phyloP scores from a whole-genome alignment of 208 protist species.

The Acanthamoeba lugdunensis region DNA sequence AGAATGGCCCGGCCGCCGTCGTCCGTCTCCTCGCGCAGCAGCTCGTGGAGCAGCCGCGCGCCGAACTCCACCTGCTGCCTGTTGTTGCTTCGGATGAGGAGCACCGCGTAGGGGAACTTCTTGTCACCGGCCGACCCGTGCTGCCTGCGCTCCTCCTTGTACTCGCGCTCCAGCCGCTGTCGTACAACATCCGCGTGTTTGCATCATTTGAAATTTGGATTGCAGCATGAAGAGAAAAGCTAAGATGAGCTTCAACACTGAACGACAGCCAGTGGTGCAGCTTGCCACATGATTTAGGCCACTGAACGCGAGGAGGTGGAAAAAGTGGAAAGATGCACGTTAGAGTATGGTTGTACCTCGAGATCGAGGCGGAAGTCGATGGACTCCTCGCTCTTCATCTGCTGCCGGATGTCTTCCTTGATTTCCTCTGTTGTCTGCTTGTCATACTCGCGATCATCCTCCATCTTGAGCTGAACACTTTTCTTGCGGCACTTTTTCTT shows the following conservation, averaged over 20 bases:
- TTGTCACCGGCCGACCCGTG: background rate
- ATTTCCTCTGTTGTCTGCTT: slow-evolving; percentile 32
- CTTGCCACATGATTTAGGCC: background rate
- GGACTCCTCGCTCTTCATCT: slow-evolving; percentile 37
- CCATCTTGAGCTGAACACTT: background rate
- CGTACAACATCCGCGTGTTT: too few species aligned
- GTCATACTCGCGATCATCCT: background rate
- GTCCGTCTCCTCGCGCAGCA: background rate
- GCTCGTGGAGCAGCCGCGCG: background rate
- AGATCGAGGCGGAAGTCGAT: slow-evolving; percentile 14
- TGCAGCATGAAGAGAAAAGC: too few species aligned
- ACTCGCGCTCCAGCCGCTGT: slow-evolving; percentile 41
- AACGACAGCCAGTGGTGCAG: background rate
- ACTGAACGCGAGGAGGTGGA: background rate
- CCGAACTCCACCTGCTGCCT: background rate
- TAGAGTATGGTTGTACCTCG: background rate
- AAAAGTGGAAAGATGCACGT: background rate
- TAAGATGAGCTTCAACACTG: background rate
- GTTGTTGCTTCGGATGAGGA: slow-evolving; percentile 52
- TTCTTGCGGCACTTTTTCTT: background rate
- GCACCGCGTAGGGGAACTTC: slow-evolving; percentile 50
- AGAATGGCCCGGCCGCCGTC: slow-evolving; percentile 1
- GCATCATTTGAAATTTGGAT: too few species aligned
- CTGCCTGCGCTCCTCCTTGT: background rate
- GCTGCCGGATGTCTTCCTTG: slow-evolving; percentile 34